These are phyloP conservation scores for Aspergillus carlsbadensis DNA, from an alignment of 495 filamentous ascomycete species.

Conservation along the genomic window DNA sequence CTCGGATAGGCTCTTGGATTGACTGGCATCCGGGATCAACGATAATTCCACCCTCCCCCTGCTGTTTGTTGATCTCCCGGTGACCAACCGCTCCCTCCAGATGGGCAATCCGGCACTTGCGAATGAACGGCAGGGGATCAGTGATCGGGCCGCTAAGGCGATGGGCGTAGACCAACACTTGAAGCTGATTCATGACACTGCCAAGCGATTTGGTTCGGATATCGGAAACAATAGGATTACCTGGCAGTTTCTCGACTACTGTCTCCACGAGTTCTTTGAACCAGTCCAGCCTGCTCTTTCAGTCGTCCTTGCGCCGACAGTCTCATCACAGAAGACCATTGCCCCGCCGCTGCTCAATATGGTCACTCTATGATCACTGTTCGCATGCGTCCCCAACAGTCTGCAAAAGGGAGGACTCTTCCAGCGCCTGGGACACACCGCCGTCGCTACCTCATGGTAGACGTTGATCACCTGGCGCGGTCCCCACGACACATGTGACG, in stretches of 20 bases:
- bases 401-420: slow-evolving; percentile 18
- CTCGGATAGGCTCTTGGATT: background rate
- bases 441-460: slow-evolving; percentile 22
- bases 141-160: no score
- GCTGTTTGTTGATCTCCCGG: no score
- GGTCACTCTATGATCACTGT: slow-evolving; percentile 20
- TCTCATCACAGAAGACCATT: slow-evolving; percentile 12
- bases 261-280: slow-evolving; percentile 20
- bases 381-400: slow-evolving; percentile 14
- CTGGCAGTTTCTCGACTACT: slow-evolving; percentile 16
- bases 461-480: slow-evolving; percentile 13
- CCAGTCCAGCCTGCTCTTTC: slow-evolving; percentile 16
- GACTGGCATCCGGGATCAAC: background rate
- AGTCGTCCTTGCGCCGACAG: slow-evolving; percentile 17
- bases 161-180: no score
- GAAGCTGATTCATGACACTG: background rate
- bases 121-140: no score
- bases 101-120: no score
- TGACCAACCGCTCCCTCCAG: no score
- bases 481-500: slow-evolving; percentile 21
- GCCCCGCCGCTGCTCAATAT: slow-evolving; percentile 21
- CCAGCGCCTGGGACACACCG: slow-evolving; percentile 20
- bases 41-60: no score
- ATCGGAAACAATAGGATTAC: slow-evolving; percentile 19
- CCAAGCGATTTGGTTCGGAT: background rate